Conservation (phyloP, 768 basidiomycete genomes). For the Hemileccinum impolitum region DNA sequence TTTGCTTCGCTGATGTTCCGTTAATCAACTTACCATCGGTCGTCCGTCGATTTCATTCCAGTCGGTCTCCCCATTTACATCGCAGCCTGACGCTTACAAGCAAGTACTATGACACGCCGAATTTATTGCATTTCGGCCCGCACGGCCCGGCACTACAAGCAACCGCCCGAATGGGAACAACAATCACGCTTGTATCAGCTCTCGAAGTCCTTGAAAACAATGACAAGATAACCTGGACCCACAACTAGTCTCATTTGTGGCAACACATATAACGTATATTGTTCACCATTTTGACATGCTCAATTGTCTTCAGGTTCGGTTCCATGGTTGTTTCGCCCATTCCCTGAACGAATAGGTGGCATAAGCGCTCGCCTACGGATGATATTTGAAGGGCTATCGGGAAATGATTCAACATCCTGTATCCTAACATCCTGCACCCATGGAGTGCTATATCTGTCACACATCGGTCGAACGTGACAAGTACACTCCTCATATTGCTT, state of each 20-base stretch:
- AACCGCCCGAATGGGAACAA: too few species aligned
- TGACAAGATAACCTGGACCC: conserved; percentile 1
- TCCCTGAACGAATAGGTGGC: background rate
- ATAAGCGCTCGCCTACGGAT: background rate
- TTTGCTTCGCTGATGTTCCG: too few species aligned
- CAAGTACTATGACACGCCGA: too few species aligned
- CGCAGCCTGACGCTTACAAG: too few species aligned
- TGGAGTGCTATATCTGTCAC: conserved; percentile 20
- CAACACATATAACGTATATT: too few species aligned
- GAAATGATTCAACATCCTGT: background rate
- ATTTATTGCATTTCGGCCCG: too few species aligned
- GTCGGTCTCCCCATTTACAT: too few species aligned
- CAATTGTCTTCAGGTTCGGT: conserved; percentile 1
- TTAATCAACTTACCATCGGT: too few species aligned
- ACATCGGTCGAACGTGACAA: conserved; percentile 8
- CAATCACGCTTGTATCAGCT: too few species aligned
- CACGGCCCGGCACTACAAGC: too few species aligned
- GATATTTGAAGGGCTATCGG: background rate
- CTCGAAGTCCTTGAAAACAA: too few species aligned
- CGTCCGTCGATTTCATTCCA: too few species aligned
- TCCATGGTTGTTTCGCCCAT: background rate
- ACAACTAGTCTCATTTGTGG: background rate
- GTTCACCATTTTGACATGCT: conserved; percentile 3
- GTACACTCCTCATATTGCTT: conserved; percentile 11
- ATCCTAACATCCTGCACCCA: background rate